These are phyloP conservation scores for Lentinus tigrinus DNA, from an alignment of 768 basidiomycete genomes.

Conservation along the genomic window DNA sequence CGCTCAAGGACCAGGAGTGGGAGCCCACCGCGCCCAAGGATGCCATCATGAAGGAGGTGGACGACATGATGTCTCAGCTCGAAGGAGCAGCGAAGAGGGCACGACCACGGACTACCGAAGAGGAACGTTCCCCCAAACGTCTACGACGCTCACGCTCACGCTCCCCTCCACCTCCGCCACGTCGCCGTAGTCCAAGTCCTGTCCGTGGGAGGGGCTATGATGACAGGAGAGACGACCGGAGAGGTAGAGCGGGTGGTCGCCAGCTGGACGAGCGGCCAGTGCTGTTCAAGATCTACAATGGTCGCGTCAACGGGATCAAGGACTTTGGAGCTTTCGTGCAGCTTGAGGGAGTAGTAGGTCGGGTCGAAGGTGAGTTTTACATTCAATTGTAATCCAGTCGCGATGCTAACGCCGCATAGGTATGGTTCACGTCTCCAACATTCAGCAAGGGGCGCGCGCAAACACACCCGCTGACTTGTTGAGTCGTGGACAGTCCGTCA, in stretches of 20 bases:
- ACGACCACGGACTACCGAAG: conserved; percentile 38
- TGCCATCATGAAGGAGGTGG: conserved; percentile 82
- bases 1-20: conserved; percentile 74
- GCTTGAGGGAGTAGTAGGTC: conserved; percentile 81
- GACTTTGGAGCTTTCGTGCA: conserved; percentile 96
- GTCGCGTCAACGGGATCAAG: conserved; percentile 80
- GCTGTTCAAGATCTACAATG: conserved; percentile 92
- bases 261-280: conserved; percentile 79
- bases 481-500: conserved; percentile 80
- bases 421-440: conserved; percentile 96
- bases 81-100: conserved; percentile 68
- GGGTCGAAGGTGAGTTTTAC: conserved; percentile 75
- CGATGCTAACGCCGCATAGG: conserved; percentile 45
- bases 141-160: conserved; percentile 50
- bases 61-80: conserved; percentile 81
- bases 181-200: conserved; percentile 57
- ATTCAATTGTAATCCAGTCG: neutral
- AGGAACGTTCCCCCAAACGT: conserved; percentile 53
- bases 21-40: conserved; percentile 66
- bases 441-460: conserved; percentile 80
- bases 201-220: conserved; percentile 51
- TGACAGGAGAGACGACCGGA: conserved; percentile 39
- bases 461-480: conserved; percentile 87
- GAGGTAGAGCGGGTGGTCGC: conserved; percentile 38
- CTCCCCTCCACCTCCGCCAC: conserved; percentile 48